Base-by-base conservation (phyloP, 257 asterid genomes). In the Vinca minor region DNA sequence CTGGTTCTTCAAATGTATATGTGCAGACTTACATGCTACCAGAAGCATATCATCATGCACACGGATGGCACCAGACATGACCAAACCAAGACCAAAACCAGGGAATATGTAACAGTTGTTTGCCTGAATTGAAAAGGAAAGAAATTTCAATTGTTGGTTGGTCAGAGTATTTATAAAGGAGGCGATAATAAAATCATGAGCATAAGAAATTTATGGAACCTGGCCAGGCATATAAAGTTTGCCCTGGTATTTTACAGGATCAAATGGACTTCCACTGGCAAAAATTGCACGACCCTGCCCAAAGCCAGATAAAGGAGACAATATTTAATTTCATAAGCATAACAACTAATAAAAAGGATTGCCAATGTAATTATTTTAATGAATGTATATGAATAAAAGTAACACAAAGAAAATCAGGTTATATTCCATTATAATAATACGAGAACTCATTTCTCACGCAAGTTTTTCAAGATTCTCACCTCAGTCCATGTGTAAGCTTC, bases 11-110 rank as follows among this genome's bases (percentile, higher is more conserved):
- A 21, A 1, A 38, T 38, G 18, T 11, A 38, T 59, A 59, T 59
- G 14, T 3, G 32, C 31, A 59, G 61, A 73, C 96, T 84, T 85
- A 93, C 97, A 83, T 61, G 99, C 97, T 25, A 94, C 94, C 25
- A 93, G 88, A 77, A 93, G 97, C 94, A 89, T 93, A 39, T 84
- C 95, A 60, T 93, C 96, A 38, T 93, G 98, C 59, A 93, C 95
- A 0, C 97, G 94, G 59, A 93, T 89, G 41, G 94, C 81, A 55
- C 98, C 98, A 34, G 86, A 84, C 62, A 93, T 89, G 69, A 93
- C 89, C 73, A 93, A 72, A 63, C 99, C 99, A 26, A 93, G 78
- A 55, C 99, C 99, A 42, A 89, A 78, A 53, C 99, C 99, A 0
- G 97, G 99, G 38, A 93, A 93, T 76, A 93, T 87, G 60, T 89